phyloP scores from a whole-genome alignment of 768 basidiomycete species.

The Chalciporus piperatus region DNA sequence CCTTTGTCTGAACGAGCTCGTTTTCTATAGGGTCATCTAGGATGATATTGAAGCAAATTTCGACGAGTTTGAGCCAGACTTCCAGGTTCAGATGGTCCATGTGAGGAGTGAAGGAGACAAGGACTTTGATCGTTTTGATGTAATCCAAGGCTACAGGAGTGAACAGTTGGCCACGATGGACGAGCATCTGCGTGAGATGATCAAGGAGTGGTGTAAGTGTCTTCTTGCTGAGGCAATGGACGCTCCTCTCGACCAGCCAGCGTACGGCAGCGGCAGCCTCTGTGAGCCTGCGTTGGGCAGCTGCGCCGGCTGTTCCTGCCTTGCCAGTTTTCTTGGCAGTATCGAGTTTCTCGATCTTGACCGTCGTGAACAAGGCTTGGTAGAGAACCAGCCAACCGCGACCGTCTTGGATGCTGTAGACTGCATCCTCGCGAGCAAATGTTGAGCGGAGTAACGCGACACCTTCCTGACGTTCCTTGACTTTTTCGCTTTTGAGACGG shows the following conservation, averaged over 20 bases:
- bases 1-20: constrained; percentile 24
- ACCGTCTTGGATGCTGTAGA: constrained; percentile 36
- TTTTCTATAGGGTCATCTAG: constrained; percentile 54
- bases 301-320: constrained; percentile 40
- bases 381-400: constrained; percentile 65
- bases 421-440: constrained; percentile 49
- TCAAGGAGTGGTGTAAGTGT: constrained; percentile 55
- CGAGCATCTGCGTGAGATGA: constrained; percentile 62
- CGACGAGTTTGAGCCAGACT: constrained; percentile 66
- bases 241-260: constrained; percentile 66
- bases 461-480: constrained; percentile 70
- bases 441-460: constrained; percentile 46
- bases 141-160: constrained; percentile 74
- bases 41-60: constrained; percentile 74
- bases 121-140: constrained; percentile 66
- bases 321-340: constrained; percentile 40
- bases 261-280: constrained; percentile 68
- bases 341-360: constrained; percentile 58
- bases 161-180: constrained; percentile 52
- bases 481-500: constrained; percentile 57
- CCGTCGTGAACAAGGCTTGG: constrained; percentile 66
- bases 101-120: constrained; percentile 71
- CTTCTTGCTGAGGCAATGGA: constrained; percentile 52
- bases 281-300: constrained; percentile 57
- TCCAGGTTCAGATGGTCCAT: constrained; percentile 67